These are phyloP conservation scores for Kitagawia praeruptora DNA, from an alignment of 129 eudicot genomes.

Conservation along the genomic window DNA sequence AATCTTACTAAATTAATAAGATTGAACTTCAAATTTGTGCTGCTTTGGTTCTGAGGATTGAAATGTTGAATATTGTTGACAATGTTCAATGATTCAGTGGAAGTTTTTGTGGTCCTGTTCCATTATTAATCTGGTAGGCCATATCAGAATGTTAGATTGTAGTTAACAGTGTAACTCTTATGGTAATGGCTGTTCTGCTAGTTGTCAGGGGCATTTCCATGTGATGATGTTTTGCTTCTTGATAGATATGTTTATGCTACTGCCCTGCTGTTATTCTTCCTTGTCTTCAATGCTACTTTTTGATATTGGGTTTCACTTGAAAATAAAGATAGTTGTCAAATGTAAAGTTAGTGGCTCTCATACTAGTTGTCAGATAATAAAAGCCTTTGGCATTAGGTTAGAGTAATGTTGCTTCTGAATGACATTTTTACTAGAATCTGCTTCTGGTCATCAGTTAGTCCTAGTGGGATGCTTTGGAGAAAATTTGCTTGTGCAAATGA, in stretches of 20 bases:
- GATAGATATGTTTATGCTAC: background rate
- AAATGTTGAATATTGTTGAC: background rate
- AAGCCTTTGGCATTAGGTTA: background rate
- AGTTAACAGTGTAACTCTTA: background rate
- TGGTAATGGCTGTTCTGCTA: background rate
- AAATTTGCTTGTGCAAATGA: background rate
- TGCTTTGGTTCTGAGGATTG: background rate
- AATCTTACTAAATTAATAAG: background rate
- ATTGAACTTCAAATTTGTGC: background rate
- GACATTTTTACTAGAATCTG: background rate
- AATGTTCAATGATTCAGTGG: background rate
- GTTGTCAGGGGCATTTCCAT: slow-evolving; percentile 9
- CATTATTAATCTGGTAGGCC: slow-evolving; percentile 1
- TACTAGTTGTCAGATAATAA: background rate
- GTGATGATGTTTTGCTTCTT: slow-evolving; percentile 2
- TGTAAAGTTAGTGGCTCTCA: background rate
- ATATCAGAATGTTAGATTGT: background rate
- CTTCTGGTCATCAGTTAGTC: background rate
- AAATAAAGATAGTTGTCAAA: background rate
- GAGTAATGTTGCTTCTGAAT: background rate
- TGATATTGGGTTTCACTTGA: background rate
- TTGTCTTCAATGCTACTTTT: background rate
- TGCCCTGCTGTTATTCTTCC: background rate
- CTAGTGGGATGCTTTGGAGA: background rate
- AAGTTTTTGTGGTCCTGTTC: slow-evolving; percentile 1